phyloP scores from a whole-genome alignment of 345 rosid species.

The Rhizophora mangle region DNA sequence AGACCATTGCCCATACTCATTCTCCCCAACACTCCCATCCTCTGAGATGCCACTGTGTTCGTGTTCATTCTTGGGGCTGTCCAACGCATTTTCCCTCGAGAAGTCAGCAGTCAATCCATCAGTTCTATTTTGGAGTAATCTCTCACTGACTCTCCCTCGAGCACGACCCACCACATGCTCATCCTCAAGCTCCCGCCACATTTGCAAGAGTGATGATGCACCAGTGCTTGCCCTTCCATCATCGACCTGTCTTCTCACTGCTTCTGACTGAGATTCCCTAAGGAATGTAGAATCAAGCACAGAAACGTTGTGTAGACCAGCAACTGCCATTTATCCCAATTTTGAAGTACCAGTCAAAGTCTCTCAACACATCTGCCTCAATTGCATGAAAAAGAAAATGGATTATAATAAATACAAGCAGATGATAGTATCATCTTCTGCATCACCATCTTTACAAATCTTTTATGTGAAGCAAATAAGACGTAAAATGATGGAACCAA shows the following conservation, averaged over 20 bases:
- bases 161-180: slow-evolving; percentile 64
- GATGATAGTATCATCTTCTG: not conserved
- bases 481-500: slow-evolving; percentile 5
- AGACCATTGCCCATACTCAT: slow-evolving; percentile 53
- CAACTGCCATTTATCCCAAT: slow-evolving; percentile 62
- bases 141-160: slow-evolving; percentile 52
- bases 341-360: slow-evolving; percentile 17
- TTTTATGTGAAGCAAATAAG: slow-evolving; percentile 17
- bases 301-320: slow-evolving; percentile 73
- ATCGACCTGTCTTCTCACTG: slow-evolving; percentile 45
- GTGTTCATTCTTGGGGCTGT: slow-evolving; percentile 36
- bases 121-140: slow-evolving; percentile 43
- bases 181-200: slow-evolving; percentile 92
- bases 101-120: slow-evolving; percentile 33
- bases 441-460: slow-evolving; percentile 26
- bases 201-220: slow-evolving; percentile 73
- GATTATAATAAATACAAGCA: slow-evolving; percentile 40
- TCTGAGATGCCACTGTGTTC: slow-evolving; percentile 40
- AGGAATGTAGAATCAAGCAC: slow-evolving; percentile 67
- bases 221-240: slow-evolving; percentile 61
- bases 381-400: slow-evolving; percentile 23
- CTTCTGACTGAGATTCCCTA: slow-evolving; percentile 61
- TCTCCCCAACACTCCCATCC: slow-evolving; percentile 44
- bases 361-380: slow-evolving; percentile 45
- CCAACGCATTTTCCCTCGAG: slow-evolving; percentile 38